A percentile compares a stretch with the other conserved stretches of the same genome.
Conservation (phyloP, 805 yeast species). For the Candida namnaoensis region DNA sequence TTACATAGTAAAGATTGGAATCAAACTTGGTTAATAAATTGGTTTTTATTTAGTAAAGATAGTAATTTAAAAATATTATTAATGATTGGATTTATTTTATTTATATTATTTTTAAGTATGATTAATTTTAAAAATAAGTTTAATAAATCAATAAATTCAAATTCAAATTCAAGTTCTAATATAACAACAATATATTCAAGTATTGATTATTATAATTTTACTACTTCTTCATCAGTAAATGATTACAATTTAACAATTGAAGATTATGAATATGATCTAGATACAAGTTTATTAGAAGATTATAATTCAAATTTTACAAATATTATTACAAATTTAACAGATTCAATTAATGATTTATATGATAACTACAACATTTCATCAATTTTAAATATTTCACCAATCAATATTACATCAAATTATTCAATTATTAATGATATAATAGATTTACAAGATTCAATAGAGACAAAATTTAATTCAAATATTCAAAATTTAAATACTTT, state of each 20-base stretch:
- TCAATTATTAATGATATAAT: too few species aligned
- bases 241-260: too few species aligned
- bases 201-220: too few species aligned
- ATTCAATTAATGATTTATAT: too few species aligned
- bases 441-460: not conserved
- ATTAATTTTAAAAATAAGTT: too few species aligned
- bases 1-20: not conserved
- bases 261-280: too few species aligned
- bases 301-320: too few species aligned
- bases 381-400: not conserved
- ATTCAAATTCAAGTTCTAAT: too few species aligned
- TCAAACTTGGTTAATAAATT: not conserved
- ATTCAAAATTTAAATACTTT: too few species aligned
- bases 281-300: not conserved
- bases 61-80: too few species aligned
- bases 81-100: not conserved
- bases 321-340: not conserved
- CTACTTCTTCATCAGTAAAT: not conserved
- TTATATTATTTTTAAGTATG: not conserved
- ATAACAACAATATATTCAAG: not conserved
- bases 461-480: not conserved
- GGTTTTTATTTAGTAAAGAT: not conserved
- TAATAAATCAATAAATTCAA: too few species aligned
- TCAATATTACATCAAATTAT: too few species aligned
- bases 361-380: not conserved